Evolutionary conservation across 345 rosid species (phyloP), one percentile per base, ranked within the genome.

Genomic region (Acer negundo): DNA sequence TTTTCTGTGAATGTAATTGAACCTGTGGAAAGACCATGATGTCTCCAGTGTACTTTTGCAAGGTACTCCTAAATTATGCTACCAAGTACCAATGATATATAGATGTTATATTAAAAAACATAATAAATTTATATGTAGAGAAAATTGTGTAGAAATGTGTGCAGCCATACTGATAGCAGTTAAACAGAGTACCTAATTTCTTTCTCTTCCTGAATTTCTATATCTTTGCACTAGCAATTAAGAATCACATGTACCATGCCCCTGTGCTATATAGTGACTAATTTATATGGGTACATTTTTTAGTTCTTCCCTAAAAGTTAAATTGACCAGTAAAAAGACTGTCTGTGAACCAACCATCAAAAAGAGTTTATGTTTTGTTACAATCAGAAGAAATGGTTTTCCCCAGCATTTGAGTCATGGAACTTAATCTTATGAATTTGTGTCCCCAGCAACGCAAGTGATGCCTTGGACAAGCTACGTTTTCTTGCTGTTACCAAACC

Each of bases 391-490:
- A 26, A 3, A 23, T 2, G 7, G 16, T 3, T 17, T 5, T 69
- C 9, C 61, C n/a, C 35, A 47, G 9, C 17, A 51, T 51, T 72
- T 80, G 66, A 68, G 17, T 51, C 12, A 64, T 20, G 12, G 16
- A 65, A 44, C 78, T 66, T 65, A 7, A 72, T 20, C 26, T 59
- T 59, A 7, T 4, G 26, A 23, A 68, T 79, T 73, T 35, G 28
- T 59, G 20, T 79, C 74, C 47, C 56, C 90, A 96, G 99, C 76
- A 96, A 96, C 85, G 99, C 98, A 77, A 96, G 99, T 78, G 99
- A 96, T 88, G 99, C 99, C 64, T 75, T 92, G 89, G 98, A 96
- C 88, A 96, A 96, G 80, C 82, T 96, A 70, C 89, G 99, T 78
- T 96, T 89, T 85, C 86, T 96, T 72, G 87, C 92, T 80, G 98